Conservation (phyloP, 805 yeast species). For the Candida mattraensis region DNA sequence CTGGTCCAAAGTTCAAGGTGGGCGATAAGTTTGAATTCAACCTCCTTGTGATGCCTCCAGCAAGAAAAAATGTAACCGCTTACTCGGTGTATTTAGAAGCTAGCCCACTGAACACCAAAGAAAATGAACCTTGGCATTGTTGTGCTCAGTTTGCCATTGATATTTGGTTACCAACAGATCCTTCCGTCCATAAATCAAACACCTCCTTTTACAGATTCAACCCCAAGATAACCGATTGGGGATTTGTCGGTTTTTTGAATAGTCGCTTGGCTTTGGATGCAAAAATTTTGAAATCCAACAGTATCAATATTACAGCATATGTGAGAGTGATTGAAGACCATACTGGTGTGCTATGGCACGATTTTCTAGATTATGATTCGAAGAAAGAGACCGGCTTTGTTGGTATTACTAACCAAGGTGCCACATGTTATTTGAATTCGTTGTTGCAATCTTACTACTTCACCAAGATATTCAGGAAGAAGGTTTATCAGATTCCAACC, state of each 20-base stretch:
- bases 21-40: constrained; percentile 66
- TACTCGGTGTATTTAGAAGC: constrained; percentile 84
- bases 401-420: constrained; percentile 95
- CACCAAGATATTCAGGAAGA: constrained; percentile 76
- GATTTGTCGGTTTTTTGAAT: constrained; percentile 78
- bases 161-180: constrained; percentile 77
- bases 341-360: constrained; percentile 94
- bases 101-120: constrained; percentile 39
- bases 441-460: constrained; percentile 86
- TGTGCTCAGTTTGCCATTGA: constrained; percentile 90
- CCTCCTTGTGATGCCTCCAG: constrained; percentile 67
- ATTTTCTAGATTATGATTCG: constrained; percentile 80
- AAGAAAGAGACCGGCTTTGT: constrained; percentile 86
- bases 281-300: constrained; percentile 44
- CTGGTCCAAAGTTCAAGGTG: constrained; percentile 48
- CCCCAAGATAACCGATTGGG: constrained; percentile 88
- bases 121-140: constrained; percentile 63
- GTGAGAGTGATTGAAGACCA: constrained; percentile 80
- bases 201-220: constrained; percentile 78
- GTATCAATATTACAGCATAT: constrained; percentile 70
- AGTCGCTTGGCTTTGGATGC: constrained; percentile 40
- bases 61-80: constrained; percentile 59
- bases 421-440: constrained; percentile 95
- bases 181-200: constrained; percentile 56
- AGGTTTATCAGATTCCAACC: constrained; percentile 90